Evolutionary conservation across 495 filamentous ascomycete genomes (phyloP).

Genomic region (Terfezia boudieri): DNA sequence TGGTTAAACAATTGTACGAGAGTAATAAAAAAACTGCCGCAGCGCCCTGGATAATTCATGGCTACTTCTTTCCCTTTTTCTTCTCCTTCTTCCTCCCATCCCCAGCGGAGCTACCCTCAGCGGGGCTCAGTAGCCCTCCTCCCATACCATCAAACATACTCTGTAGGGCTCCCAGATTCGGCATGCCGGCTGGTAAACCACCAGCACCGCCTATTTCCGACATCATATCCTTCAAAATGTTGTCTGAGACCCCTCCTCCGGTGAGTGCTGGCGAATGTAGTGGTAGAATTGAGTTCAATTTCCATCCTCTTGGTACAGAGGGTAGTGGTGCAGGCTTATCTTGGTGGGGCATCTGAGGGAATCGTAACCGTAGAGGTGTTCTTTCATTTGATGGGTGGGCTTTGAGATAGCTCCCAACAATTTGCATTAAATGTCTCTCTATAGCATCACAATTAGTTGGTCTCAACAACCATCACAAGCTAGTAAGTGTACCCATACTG

Average conservation of each 20-base stretch:
- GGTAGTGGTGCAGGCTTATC: constrained; percentile 44
- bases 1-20: too few species aligned
- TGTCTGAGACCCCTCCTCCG: constrained; percentile 86
- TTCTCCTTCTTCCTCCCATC: constrained; percentile 29
- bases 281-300: constrained; percentile 62
- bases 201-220: constrained; percentile 59
- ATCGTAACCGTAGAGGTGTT: constrained; percentile 38
- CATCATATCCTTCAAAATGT: constrained; percentile 96
- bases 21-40: neutral
- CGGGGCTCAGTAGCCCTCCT: constrained; percentile 13
- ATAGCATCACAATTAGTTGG: neutral
- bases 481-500: constrained; percentile 28
- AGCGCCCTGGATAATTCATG: neutral
- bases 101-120: neutral
- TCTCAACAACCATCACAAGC: too few species aligned
- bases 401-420: constrained; percentile 51
- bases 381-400: constrained; percentile 53
- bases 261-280: constrained; percentile 72
- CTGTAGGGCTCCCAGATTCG: constrained; percentile 20
- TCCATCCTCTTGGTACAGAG: constrained; percentile 75
- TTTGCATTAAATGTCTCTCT: constrained; percentile 69
- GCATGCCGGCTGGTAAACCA: constrained; percentile 24
- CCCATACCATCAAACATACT: constrained; percentile 22
- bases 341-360: constrained; percentile 42
- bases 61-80: constrained; percentile 22